phyloP scores from a whole-genome alignment of 768 basidiomycete genomes.

The Pleurotus eryngii region DNA sequence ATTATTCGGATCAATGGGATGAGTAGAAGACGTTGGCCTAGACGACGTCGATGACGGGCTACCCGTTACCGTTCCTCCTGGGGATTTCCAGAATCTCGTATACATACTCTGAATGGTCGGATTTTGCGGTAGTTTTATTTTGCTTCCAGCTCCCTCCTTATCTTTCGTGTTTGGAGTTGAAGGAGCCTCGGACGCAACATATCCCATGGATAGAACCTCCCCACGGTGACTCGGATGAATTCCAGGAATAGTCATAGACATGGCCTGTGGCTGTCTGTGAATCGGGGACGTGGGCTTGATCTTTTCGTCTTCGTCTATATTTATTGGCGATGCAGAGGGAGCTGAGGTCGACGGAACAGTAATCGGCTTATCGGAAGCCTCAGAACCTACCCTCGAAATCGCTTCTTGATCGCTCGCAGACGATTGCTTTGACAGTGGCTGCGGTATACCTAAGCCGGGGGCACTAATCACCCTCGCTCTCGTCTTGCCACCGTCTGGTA shows the following conservation, averaged over 20 bases:
- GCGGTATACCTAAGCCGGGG: neutral
- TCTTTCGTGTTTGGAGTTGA: slow-evolving; percentile 29
- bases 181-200: slow-evolving; percentile 50
- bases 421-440: neutral
- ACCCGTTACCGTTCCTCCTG: slow-evolving; percentile 16
- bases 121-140: slow-evolving; percentile 30
- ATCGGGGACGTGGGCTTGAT: slow-evolving; percentile 26
- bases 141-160: slow-evolving; percentile 17
- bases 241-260: slow-evolving; percentile 83
- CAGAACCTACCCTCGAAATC: neutral
- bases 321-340: slow-evolving; percentile 32
- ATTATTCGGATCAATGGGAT: slow-evolving; percentile 12
- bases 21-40: neutral
- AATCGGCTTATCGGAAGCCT: neutral
- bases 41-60: neutral
- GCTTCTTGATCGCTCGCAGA: neutral
- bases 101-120: slow-evolving; percentile 68
- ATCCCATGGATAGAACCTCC: slow-evolving; percentile 83
- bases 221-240: slow-evolving; percentile 85
- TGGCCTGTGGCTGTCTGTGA: slow-evolving; percentile 69
- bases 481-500: slow-evolving; percentile 14
- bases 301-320: slow-evolving; percentile 29
- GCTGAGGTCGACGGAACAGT: slow-evolving; percentile 15
- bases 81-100: slow-evolving; percentile 64
- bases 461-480: neutral